Conservation (phyloP, 2,329 filamentous ascomycete genomes). For the Pestalotiopsis sp. region DNA sequence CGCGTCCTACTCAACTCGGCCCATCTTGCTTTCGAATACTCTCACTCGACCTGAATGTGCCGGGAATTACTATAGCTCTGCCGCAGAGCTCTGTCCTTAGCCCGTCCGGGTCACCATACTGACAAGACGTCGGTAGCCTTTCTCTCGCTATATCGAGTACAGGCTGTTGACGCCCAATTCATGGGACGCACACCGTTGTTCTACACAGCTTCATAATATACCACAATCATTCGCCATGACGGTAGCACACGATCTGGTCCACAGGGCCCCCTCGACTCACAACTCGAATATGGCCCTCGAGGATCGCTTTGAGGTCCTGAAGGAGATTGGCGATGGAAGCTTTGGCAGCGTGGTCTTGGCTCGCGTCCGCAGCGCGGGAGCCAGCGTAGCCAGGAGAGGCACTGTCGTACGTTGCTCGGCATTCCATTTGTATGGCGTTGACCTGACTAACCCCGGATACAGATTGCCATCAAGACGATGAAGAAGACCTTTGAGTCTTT, state of each 20-base stretch:
- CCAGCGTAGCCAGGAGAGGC: conserved; percentile 83
- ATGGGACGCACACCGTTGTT: conserved; percentile 14
- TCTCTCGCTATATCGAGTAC: conserved; percentile 13
- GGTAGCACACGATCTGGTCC: conserved; percentile 71
- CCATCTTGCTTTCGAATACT: neutral
- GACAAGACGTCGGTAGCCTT: neutral
- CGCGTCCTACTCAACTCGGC: conserved; percentile 6
- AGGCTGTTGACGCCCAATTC: conserved; percentile 11
- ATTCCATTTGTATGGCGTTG: neutral
- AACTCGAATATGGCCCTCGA: conserved; percentile 65
- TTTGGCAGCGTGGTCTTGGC: conserved; percentile 95
- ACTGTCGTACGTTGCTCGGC: conserved; percentile 73
- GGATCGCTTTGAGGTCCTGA: conserved; percentile 94
- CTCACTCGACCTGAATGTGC: conserved; percentile 34
- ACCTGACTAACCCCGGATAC: conserved; percentile 9
- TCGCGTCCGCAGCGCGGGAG: conserved; percentile 85
- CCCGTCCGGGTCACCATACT: neutral
- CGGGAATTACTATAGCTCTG: conserved; percentile 36
- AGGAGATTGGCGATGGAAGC: conserved; percentile 98
- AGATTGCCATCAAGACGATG: conserved; percentile 99
- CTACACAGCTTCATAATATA: conserved; percentile 9
- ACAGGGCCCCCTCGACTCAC: conserved; percentile 62
- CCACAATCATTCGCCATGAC: conserved; percentile 61
- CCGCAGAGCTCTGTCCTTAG: conserved; percentile 32
- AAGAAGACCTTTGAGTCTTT: conserved; percentile 99